Evolutionary conservation across 208 protist species (phyloP), one percentile per base, ranked within the genome.

Genomic region (Plasmodiophora brassicae): DNA sequence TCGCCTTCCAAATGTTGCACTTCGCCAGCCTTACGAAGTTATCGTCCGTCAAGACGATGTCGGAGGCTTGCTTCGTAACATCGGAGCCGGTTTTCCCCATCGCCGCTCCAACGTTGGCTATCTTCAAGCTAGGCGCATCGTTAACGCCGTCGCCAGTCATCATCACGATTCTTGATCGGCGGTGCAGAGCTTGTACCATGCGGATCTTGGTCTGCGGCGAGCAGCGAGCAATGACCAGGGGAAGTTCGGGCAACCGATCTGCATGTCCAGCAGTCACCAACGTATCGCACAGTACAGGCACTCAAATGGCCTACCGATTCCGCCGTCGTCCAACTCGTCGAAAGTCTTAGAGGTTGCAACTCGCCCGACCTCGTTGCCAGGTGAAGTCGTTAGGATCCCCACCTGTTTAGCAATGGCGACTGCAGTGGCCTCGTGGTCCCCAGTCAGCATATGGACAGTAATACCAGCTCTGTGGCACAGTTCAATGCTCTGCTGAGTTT

Each of bases 361-460:
- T n/a, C n/a, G n/a, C n/a, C n/a, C n/a, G n/a, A n/a, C n/a, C n/a
- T n/a, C n/a, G n/a, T n/a, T n/a, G n/a, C n/a, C n/a, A n/a, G n/a
- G n/a, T n/a, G n/a, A n/a, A n/a, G n/a, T n/a, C n/a, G n/a, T n/a
- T 44, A 94, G 0, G 32, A 85, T 87, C 32, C 97, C 97, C 85
- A 98, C 97, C 89, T 97, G 91, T 10, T 93, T 86, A 85, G 96
- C 96, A 88, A 99, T 97, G 0, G 96, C 93, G 90, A 97, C 94
- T 25, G 97, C 97, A 1, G 97, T 99, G 38, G 90, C 35, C 87
- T 92, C 87, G 78, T 94, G 92, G 88, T 93, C 91, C 41, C 92
- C 97, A 1, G 98, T 99, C 86, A 99, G 97, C 88, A 99, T 97
- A 57, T 98, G 94, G 22, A 99, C 97, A n/a, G 96, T 94, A 50